Evolutionary conservation across 2,329 filamentous ascomycete species (phyloP).

Genomic region (Lanzia echinophila): DNA sequence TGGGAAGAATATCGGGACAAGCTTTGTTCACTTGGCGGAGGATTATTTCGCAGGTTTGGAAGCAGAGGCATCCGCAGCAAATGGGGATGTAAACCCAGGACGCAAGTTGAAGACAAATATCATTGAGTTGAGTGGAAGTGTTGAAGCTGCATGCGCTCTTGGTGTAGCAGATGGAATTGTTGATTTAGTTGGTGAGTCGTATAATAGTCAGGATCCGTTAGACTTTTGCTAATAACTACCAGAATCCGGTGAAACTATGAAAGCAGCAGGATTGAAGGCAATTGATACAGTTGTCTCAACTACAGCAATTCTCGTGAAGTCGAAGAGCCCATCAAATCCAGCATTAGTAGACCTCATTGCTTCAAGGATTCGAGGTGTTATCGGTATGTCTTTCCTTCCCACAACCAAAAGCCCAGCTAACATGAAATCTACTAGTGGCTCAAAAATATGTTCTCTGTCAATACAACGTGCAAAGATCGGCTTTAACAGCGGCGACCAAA

Average conservation of each 20-base stretch:
- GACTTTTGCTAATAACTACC: conserved; percentile 16
- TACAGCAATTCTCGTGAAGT: conserved; percentile 87
- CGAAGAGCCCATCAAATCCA: conserved; percentile 71
- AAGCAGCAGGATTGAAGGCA: conserved; percentile 84
- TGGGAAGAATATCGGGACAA: conserved; percentile 90
- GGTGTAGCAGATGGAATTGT: conserved; percentile 96
- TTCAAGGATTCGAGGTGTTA: conserved; percentile 84
- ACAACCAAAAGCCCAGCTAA: not conserved
- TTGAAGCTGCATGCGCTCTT: conserved; percentile 91
- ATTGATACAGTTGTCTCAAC: conserved; percentile 91
- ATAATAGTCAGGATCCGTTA: not conserved
- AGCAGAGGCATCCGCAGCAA: conserved; percentile 35
- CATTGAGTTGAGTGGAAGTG: conserved; percentile 90
- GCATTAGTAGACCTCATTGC: conserved; percentile 78
- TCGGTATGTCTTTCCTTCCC: conserved; percentile 54
- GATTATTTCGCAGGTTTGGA: conserved; percentile 82
- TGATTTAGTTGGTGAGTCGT: conserved; percentile 79
- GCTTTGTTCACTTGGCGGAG: conserved; percentile 79
- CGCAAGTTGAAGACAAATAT: conserved; percentile 76
- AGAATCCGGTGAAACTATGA: conserved; percentile 99
- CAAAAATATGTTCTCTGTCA: conserved; percentile 92
- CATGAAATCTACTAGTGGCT: conserved; percentile 47
- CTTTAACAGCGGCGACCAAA: conserved; percentile 58
- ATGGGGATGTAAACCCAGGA: conserved; percentile 31
- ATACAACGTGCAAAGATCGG: conserved; percentile 78